These are phyloP conservation scores for Senecio squalidus DNA, from an alignment of 140 eudicot genomes.

Conservation along the genomic window DNA sequence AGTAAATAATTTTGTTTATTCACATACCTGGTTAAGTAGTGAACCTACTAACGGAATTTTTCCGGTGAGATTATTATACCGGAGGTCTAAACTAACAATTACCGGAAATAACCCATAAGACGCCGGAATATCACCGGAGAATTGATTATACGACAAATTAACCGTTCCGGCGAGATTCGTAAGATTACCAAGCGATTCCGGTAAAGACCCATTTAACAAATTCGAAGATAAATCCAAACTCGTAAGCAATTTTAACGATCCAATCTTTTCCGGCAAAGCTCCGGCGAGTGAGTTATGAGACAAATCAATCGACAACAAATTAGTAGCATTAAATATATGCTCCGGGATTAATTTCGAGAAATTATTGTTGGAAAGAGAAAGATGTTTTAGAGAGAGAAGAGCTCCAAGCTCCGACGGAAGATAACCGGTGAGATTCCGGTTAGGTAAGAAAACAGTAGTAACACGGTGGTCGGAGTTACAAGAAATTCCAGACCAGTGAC, in stretches of 20 bases:
- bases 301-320: slow-evolving; percentile 53
- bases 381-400: slow-evolving; percentile 45
- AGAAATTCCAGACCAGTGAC: slow-evolving; percentile 66
- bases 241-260: slow-evolving; percentile 30
- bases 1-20: background rate
- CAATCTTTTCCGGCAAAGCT: slow-evolving; percentile 45
- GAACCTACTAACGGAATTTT: slow-evolving; percentile 83
- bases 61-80: slow-evolving; percentile 74
- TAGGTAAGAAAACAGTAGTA: slow-evolving; percentile 43
- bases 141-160: slow-evolving; percentile 55
- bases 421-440: slow-evolving; percentile 67
- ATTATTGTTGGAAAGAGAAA: slow-evolving; percentile 49
- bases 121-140: slow-evolving; percentile 76
- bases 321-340: slow-evolving; percentile 47
- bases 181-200: slow-evolving; percentile 43
- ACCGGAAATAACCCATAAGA: slow-evolving; percentile 74
- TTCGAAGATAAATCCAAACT: slow-evolving; percentile 63
- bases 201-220: slow-evolving; percentile 51
- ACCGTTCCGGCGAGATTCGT: slow-evolving; percentile 61
- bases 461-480: slow-evolving; percentile 56
- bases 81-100: slow-evolving; percentile 70
- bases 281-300: slow-evolving; percentile 63
- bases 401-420: slow-evolving; percentile 87
- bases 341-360: slow-evolving; percentile 48
- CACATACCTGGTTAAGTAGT: slow-evolving; percentile 44